A percentile compares a stretch with the other conserved stretches of the same genome.
Conservation (phyloP, 257 asterid species). For the Nicotiana undulata region DNA sequence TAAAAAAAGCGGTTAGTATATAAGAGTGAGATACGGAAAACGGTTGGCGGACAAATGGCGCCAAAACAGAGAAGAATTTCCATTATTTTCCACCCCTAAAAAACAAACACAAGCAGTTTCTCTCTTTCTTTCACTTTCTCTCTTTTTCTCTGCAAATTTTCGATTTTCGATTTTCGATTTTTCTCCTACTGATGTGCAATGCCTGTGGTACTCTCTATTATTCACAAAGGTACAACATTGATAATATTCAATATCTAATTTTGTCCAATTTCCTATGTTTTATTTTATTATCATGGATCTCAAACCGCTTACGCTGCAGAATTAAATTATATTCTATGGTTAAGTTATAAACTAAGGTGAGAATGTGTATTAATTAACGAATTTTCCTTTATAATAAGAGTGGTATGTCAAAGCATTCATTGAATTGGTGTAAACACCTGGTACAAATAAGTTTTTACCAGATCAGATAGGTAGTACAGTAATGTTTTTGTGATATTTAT, state of each 20-base stretch:
- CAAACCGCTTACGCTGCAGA: background rate
- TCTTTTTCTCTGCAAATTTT: background rate
- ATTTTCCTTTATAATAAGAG: too few species aligned
- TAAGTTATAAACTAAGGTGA: too few species aligned
- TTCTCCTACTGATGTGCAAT: background rate
- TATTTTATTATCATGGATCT: background rate
- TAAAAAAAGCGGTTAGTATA: background rate
- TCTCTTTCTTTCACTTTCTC: background rate
- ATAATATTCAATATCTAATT: background rate
- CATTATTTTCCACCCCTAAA: background rate
- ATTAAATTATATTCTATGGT: background rate
- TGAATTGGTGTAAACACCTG: too few species aligned
- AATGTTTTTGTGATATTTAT: background rate
- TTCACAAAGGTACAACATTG: background rate
- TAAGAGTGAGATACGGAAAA: slow-evolving; percentile 7
- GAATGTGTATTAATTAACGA: too few species aligned
- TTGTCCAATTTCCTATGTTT: background rate
- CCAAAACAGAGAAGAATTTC: background rate
- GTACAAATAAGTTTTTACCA: too few species aligned
- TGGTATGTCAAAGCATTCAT: too few species aligned
- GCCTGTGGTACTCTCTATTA: background rate
- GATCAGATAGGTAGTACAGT: background rate
- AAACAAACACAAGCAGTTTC: background rate
- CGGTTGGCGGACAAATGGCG: slow-evolving; percentile 18
- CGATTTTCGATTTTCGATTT: background rate